A percentile compares a stretch with the other conserved stretches of the same genome.
phyloP scores from a whole-genome alignment of 257 asterid species.

The Primulina eburnea region DNA sequence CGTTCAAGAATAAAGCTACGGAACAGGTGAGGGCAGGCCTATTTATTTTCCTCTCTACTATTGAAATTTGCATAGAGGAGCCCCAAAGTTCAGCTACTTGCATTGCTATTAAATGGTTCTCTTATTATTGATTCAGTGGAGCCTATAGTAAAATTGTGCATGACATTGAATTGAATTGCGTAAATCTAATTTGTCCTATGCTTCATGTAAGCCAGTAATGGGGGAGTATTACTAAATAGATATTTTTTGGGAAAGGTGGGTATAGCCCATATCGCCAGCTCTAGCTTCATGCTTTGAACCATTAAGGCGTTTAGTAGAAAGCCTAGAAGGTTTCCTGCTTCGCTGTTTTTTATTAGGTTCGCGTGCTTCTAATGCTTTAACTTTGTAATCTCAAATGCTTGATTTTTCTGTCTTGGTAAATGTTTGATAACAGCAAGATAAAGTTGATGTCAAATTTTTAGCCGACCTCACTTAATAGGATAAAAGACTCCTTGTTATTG shows the following conservation, averaged over 20 bases:
- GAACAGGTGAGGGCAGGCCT: constrained; percentile 62
- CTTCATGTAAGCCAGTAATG: background rate
- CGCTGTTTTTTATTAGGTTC: background rate
- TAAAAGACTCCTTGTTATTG: no score
- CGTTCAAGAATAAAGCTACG: constrained; percentile 80
- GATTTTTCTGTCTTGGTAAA: background rate
- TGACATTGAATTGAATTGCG: background rate
- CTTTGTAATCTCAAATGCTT: background rate
- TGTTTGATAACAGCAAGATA: background rate
- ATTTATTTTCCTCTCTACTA: background rate
- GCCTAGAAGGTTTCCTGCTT: background rate
- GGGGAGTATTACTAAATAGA: background rate
- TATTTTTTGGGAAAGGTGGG: background rate
- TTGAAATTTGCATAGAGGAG: background rate
- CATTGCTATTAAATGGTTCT: background rate
- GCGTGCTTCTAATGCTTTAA: background rate
- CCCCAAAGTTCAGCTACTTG: background rate
- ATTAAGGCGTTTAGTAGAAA: background rate
- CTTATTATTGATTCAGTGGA: background rate
- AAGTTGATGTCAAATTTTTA: background rate
- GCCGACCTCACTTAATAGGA: background rate
- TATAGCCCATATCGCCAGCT: background rate
- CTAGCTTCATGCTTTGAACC: background rate
- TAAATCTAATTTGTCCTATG: background rate
- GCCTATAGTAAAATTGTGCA: background rate